Conservation (phyloP, 2,329 filamentous ascomycete genomes). For the Epichloe festucae region DNA sequence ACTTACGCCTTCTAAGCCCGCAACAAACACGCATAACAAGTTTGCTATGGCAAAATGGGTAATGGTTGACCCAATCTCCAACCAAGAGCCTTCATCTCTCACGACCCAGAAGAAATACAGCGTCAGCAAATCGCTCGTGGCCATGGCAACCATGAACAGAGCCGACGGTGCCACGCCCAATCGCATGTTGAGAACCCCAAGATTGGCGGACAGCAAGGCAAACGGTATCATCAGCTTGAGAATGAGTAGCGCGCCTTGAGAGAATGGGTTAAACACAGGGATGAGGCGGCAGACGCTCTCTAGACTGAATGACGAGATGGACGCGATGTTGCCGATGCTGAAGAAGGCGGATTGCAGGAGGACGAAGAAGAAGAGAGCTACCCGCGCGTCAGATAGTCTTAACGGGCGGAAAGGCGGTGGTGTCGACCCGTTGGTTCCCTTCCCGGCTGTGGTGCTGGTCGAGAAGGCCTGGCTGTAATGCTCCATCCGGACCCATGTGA, state of each 20-base stretch:
- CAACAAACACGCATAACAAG: constrained; percentile 79
- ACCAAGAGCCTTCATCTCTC: constrained; percentile 88
- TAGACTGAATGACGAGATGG: constrained; percentile 82
- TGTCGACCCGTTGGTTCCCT: constrained; percentile 14
- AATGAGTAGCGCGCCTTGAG: constrained; percentile 73
- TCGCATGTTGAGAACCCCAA: constrained; percentile 77
- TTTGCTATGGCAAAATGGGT: constrained; percentile 93
- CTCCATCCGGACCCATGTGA: constrained; percentile 62
- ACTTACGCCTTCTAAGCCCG: constrained; percentile 76
- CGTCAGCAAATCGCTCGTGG: constrained; percentile 79
- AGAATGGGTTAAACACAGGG: constrained; percentile 87
- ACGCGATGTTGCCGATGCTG: constrained; percentile 91
- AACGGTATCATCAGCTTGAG: constrained; percentile 91
- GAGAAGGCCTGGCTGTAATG: neutral
- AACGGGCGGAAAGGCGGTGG: constrained; percentile 42
- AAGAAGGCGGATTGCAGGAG: constrained; percentile 94
- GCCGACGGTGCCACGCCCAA: constrained; percentile 77
- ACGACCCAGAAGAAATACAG: constrained; percentile 98
- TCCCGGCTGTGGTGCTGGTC: neutral
- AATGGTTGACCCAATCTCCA: constrained; percentile 95
- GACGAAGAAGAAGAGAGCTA: constrained; percentile 89
- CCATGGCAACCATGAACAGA: constrained; percentile 90
- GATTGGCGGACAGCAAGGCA: constrained; percentile 77
- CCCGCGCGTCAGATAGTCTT: constrained; percentile 69
- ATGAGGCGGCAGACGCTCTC: constrained; percentile 81